A percentile compares a stretch with the other conserved stretches of the same genome.
phyloP scores from a whole-genome alignment of 2,329 filamentous ascomycete genomes.

The Pseudophaeomoniella oleicola region DNA sequence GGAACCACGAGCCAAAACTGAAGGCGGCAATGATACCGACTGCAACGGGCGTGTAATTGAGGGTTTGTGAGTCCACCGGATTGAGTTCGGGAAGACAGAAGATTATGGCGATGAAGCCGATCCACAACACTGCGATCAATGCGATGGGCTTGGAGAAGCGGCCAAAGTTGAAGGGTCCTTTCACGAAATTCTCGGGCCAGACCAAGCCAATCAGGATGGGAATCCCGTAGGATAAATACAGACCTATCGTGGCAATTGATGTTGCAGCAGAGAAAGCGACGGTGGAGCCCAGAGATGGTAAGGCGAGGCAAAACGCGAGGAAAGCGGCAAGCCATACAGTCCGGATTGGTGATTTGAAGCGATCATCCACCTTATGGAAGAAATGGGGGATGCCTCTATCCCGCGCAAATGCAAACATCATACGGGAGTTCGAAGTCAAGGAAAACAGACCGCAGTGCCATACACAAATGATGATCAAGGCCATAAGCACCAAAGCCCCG shows the following conservation, averaged over 20 bases:
- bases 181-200: slow-evolving; percentile 35
- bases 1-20: slow-evolving; percentile 32
- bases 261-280: slow-evolving; percentile 46
- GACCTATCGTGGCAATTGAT: slow-evolving; percentile 43
- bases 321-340: slow-evolving; percentile 41
- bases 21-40: slow-evolving; percentile 41
- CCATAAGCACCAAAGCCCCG: slow-evolving; percentile 41
- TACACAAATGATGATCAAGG: slow-evolving; percentile 42
- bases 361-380: slow-evolving; percentile 38
- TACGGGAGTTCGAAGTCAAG: slow-evolving; percentile 41
- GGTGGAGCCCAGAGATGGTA: slow-evolving; percentile 38
- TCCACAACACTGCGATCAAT: slow-evolving; percentile 34
- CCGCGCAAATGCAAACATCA: slow-evolving; percentile 46
- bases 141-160: slow-evolving; percentile 33
- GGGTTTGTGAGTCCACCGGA: slow-evolving; percentile 39
- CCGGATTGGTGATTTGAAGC: slow-evolving; percentile 30
- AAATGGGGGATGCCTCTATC: slow-evolving; percentile 41
- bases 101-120: slow-evolving; percentile 39
- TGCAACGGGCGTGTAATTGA: slow-evolving; percentile 46
- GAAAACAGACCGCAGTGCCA: slow-evolving; percentile 48
- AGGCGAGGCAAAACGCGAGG: slow-evolving; percentile 39
- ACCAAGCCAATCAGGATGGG: slow-evolving; percentile 41
- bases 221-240: slow-evolving; percentile 44
- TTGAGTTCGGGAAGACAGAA: slow-evolving; percentile 44
- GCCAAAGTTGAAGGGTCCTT: slow-evolving; percentile 42